Evolutionary conservation across 1,139 yeast genomes (phyloP).

Genomic region (Lizanozyma gosingica): DNA sequence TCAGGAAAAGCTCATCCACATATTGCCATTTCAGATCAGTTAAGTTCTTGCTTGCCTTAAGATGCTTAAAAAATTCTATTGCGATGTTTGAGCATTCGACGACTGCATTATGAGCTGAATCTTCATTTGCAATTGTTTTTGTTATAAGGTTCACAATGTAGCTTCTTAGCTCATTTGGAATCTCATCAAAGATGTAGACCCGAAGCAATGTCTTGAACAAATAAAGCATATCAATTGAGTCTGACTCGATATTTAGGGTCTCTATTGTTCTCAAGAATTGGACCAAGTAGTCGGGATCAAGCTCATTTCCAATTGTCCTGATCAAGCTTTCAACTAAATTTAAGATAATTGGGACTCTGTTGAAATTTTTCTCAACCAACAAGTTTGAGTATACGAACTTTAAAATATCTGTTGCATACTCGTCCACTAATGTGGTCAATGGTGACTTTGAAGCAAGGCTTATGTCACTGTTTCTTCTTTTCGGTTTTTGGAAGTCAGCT

Average conservation of each 20-base stretch:
- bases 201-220: conserved; percentile 19
- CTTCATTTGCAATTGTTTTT: conserved; percentile 2
- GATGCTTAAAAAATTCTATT: conserved; percentile 21
- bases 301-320: conserved; percentile 6
- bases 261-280: conserved; percentile 13
- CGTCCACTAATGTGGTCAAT: conserved; percentile 7
- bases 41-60: conserved; percentile 8
- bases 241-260: conserved; percentile 13
- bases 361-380: conserved; percentile 13
- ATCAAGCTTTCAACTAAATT: conserved; percentile 24
- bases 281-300: conserved; percentile 11
- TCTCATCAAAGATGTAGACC: conserved; percentile 7
- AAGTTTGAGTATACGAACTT: conserved; percentile 12
- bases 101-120: conserved; percentile 41
- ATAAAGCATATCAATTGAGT: conserved; percentile 18
- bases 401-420: conserved; percentile 12
- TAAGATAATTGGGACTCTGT: conserved; percentile 16
- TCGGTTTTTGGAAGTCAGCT: conserved; percentile 1
- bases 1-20: conserved; percentile 5
- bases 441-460: conserved; percentile 10
- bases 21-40: conserved; percentile 1
- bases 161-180: conserved; percentile 7
- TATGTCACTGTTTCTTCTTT: conserved; percentile 10
- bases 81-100: conserved; percentile 41
- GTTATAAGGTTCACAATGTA: neutral